Conservation (phyloP, 2,329 filamentous ascomycete genomes). For the Diplodia corticola region DNA sequence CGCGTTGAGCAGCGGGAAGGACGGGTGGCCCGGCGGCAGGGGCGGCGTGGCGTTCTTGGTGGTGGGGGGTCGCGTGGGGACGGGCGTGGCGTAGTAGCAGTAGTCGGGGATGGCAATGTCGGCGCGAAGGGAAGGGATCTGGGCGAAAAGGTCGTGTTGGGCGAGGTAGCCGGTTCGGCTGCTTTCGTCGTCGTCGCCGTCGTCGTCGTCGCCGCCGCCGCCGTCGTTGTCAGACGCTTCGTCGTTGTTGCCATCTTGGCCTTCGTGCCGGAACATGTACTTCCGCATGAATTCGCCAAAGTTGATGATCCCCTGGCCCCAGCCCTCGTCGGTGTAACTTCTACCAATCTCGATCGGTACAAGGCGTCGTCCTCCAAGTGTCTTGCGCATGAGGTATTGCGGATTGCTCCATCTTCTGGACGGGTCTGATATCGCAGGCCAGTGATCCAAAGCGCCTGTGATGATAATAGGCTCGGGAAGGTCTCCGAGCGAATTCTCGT, state of each 20-base stretch:
- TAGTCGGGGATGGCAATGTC: constrained; percentile 84
- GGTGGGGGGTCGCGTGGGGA: constrained; percentile 37
- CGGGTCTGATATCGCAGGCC: constrained; percentile 69
- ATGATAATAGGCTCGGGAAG: constrained; percentile 64
- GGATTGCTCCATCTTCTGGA: constrained; percentile 70
- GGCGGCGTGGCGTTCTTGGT: constrained; percentile 35
- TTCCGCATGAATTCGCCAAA: constrained; percentile 69
- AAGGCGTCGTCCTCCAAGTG: constrained; percentile 73
- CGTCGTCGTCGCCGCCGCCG: background rate
- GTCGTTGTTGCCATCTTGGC: background rate
- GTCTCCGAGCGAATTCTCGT: background rate
- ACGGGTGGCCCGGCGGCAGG: constrained; percentile 24
- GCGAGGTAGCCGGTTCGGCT: constrained; percentile 70
- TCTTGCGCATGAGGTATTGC: constrained; percentile 70
- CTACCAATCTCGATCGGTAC: constrained; percentile 85
- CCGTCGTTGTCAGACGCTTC: background rate
- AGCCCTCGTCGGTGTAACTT: constrained; percentile 82
- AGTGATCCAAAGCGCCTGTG: constrained; percentile 62
- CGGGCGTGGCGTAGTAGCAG: constrained; percentile 75
- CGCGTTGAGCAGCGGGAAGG: constrained; percentile 72
- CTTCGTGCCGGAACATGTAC: constrained; percentile 57
- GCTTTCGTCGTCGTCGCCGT: background rate
- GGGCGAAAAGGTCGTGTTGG: constrained; percentile 82
- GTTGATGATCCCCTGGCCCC: constrained; percentile 78
- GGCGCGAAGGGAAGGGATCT: constrained; percentile 72